Evolutionary conservation across 2,329 filamentous ascomycete species (phyloP).

Genomic region (Penicillium sclerotigenum): DNA sequence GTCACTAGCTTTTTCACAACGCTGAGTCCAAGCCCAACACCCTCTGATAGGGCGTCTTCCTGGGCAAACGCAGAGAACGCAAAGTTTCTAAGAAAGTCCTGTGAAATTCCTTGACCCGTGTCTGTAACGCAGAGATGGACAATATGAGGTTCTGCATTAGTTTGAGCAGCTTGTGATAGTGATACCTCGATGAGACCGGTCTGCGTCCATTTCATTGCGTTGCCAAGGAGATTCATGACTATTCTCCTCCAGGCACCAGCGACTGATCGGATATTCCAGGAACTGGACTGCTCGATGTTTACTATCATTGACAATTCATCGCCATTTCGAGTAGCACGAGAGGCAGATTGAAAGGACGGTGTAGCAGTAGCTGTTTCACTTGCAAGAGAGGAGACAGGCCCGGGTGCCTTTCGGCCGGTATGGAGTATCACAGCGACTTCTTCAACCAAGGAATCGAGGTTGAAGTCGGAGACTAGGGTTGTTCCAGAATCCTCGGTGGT

Average conservation of each 20-base stretch:
- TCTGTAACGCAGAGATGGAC: constrained; percentile 52
- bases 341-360: neutral
- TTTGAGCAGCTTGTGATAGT: constrained; percentile 16
- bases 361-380: constrained; percentile 4
- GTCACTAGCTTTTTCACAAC: constrained; percentile 59
- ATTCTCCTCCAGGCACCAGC: constrained; percentile 35
- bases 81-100: constrained; percentile 56
- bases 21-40: constrained; percentile 62
- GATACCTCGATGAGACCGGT: constrained; percentile 33
- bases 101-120: constrained; percentile 61
- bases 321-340: neutral
- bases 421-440: constrained; percentile 31
- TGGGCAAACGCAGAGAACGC: constrained; percentile 63
- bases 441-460: constrained; percentile 32
- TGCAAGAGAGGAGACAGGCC: constrained; percentile 10
- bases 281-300: constrained; percentile 26
- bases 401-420: constrained; percentile 22
- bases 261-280: constrained; percentile 31
- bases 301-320: constrained; percentile 28
- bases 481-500: constrained; percentile 14
- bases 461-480: constrained; percentile 31
- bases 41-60: constrained; percentile 57
- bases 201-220: constrained; percentile 39
- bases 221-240: constrained; percentile 39
- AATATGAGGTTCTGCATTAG: constrained; percentile 10